phyloP scores from a whole-genome alignment of 2,329 filamentous ascomycete genomes.

The Lachnum nothofagi region DNA sequence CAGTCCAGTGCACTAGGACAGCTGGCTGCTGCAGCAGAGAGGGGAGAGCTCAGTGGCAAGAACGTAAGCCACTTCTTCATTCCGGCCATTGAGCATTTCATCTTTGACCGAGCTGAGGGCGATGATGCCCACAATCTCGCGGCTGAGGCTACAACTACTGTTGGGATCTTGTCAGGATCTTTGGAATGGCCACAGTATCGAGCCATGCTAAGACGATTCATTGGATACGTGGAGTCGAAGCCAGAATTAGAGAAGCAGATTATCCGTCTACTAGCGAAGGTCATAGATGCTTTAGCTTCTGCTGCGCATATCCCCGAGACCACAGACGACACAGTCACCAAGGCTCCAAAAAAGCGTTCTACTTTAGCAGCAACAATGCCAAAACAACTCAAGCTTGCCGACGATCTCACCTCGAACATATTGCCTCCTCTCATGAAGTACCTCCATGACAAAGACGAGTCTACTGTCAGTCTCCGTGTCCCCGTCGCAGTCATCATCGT shows the following conservation, averaged over 20 bases:
- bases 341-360: constrained; percentile 33
- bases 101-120: constrained; percentile 72
- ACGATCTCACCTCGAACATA: constrained; percentile 69
- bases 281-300: constrained; percentile 69
- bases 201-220: constrained; percentile 76
- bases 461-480: constrained; percentile 86
- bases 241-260: constrained; percentile 81
- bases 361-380: constrained; percentile 63
- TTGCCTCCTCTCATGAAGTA: constrained; percentile 76
- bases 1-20: constrained; percentile 78
- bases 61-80: constrained; percentile 85
- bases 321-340: constrained; percentile 27
- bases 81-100: constrained; percentile 88
- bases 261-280: constrained; percentile 72
- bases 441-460: constrained; percentile 89
- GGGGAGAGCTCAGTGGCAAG: constrained; percentile 62
- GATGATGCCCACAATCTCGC: constrained; percentile 78
- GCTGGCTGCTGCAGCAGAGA: constrained; percentile 62
- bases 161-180: constrained; percentile 67
- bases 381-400: constrained; percentile 58
- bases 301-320: constrained; percentile 39
- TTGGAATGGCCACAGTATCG: constrained; percentile 90
- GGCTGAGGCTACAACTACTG: constrained; percentile 77
- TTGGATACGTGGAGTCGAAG: constrained; percentile 73
- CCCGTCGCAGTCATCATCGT: constrained; percentile 84